Base-by-base conservation (phyloP, 768 basidiomycete species). In the Collybia nuda region DNA sequence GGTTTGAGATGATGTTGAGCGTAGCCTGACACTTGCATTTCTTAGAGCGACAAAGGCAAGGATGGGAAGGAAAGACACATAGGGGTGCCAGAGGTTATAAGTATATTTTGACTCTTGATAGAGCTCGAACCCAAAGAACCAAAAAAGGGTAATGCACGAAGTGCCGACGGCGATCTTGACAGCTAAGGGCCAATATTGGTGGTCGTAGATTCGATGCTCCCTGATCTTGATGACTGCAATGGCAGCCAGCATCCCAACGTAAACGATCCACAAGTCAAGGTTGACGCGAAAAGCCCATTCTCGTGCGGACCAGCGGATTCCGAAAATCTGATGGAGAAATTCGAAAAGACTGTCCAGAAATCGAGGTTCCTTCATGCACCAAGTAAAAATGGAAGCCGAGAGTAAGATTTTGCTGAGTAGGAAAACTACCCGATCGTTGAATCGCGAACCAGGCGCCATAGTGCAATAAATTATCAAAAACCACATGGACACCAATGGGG, bases 221-320 rank as follows among this genome's bases (percentile, higher is more conserved):
- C 86, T 86, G 52, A 84, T 69, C 68, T 91, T 95, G 73, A 88
- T 83, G 63, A 77, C 79, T 2, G 76, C 79, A 48, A 93, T 69
- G 1, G 93, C 84, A 19, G 82, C 69, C 56, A 94, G 68, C 90
- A 94, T 93, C 40, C 93, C 93, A 32, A 79, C 75, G 70, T 92
- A 95, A 15, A 91, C 90, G 58, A 94, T 88, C 78, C 86, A 95
- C 43, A 93, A 74, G 70, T 97, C 93, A 52, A 96, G 83, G 17
- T 80, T 85, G 60, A 93, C 86, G 36, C 93, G 85, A 79, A 97
- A 97, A 6, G 75, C 70, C 92, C 91, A 95, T 69, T 97, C 93
- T 17, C 70, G 75, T 6, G 90, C 85, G 5, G 88, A 89, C 93
- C 93, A 97, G 23, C 75, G 76, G 48, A 93, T 91, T 47, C 73